Percentiles rank a stretch among this genome's conserved stretches.
phyloP scores from a whole-genome alignment of 179 eudicot species.

The Beta macrorhiza region DNA sequence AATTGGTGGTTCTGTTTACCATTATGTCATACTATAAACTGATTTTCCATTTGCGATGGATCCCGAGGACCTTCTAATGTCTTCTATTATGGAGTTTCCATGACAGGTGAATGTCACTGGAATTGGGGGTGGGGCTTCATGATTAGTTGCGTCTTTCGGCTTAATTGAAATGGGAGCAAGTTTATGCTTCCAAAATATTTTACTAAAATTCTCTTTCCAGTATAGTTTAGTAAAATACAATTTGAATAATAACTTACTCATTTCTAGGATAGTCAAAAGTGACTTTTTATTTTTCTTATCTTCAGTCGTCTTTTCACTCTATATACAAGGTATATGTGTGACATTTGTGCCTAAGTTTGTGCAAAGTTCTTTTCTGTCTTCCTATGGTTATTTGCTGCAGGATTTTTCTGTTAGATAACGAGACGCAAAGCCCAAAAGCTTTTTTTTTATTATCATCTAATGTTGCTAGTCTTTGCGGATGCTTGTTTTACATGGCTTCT shows the following conservation, averaged over 20 bases:
- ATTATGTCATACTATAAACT: no score
- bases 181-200: no score
- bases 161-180: no score
- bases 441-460: neutral
- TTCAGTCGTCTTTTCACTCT: neutral
- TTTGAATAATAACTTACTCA: no score
- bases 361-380: neutral
- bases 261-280: neutral
- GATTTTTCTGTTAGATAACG: neutral
- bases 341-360: neutral
- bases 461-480: neutral
- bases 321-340: neutral
- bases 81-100: no score
- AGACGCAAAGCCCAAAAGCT: neutral
- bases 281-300: neutral
- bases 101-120: neutral
- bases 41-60: no score
- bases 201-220: no score
- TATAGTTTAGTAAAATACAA: no score
- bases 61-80: no score
- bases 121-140: neutral
- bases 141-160: no score
- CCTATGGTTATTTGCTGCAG: neutral
- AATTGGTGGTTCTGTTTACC: no score
- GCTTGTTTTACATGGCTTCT: constrained; percentile 8